Conservation (phyloP, 2,329 filamentous ascomycete genomes). For the Emericellopsis cladophorae region DNA sequence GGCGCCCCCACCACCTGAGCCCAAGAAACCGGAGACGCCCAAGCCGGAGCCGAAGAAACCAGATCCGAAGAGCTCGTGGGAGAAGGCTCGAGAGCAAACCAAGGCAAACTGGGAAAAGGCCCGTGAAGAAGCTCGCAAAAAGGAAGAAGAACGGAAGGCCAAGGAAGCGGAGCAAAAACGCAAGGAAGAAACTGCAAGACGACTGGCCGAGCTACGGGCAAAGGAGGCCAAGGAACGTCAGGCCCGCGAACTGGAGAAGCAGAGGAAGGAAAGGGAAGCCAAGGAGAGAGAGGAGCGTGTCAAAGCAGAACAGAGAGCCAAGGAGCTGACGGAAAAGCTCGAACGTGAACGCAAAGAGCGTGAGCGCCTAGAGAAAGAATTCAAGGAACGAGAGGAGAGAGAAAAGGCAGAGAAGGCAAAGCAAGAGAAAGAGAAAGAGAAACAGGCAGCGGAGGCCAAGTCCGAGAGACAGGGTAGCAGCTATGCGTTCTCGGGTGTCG, state of each 20-base stretch:
- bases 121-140: slow-evolving; percentile 50
- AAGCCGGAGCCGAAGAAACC: slow-evolving; percentile 7
- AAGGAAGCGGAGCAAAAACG: slow-evolving; percentile 49
- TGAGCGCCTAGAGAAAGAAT: slow-evolving; percentile 17
- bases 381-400: slow-evolving; percentile 11
- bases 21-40: slow-evolving; percentile 6
- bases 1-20: slow-evolving; percentile 9
- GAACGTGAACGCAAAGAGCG: slow-evolving; percentile 11
- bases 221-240: slow-evolving; percentile 37
- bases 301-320: slow-evolving; percentile 14
- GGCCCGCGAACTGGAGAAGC: slow-evolving; percentile 27
- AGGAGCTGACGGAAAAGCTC: slow-evolving; percentile 9
- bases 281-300: slow-evolving; percentile 18
- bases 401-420: slow-evolving; percentile 10
- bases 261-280: slow-evolving; percentile 30
- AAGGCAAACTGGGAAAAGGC: slow-evolving; percentile 55
- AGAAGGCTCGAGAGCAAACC: slow-evolving; percentile 8
- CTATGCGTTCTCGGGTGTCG: slow-evolving; percentile 53
- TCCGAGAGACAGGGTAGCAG: slow-evolving; percentile 29
- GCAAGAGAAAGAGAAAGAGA: slow-evolving; percentile 17
- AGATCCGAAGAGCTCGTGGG: slow-evolving; percentile 8
- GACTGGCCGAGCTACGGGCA: slow-evolving; percentile 41
- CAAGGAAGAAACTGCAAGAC: slow-evolving; percentile 40
- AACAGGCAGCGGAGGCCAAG: slow-evolving; percentile 12
- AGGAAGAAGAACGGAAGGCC: slow-evolving; percentile 50